Evolutionary conservation across 306 rosid species (phyloP), one percentile per base, ranked within the genome.

Genomic region (Rosa lucieae): DNA sequence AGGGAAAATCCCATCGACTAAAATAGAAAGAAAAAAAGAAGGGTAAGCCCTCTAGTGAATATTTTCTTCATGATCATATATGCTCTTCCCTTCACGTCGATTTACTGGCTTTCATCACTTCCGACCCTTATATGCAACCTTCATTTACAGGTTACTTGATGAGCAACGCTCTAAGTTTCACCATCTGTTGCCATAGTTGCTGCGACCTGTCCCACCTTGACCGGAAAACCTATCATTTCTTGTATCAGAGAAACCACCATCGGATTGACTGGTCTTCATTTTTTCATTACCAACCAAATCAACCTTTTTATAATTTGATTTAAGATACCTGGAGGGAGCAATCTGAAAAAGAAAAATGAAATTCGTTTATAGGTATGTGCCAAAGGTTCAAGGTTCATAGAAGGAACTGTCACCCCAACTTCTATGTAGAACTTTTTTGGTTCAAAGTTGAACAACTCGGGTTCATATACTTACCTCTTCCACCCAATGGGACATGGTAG

Each of bases 251-350:
- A 51, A 5, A 51, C 59, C 23, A 17, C 58, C 58, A 21, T 56
- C 12, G 1, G 29, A 56, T 58, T 68, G 78, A 81, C 97, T 92
- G 47, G 97, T 93, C 83, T 94, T 92, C 97, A 89, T 92, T 68
- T 86, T 91, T 79, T 89, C 92, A 79, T 92, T 90, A 74, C 98
- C 94, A 59, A 89, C 97, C 84, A 94, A 93, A 84, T 91, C 98
- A 11, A 71, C 89, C 70, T 97, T 91, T 86, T 85, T 84, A 90
- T 91, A 92, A 59, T 81, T 74, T 61, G 79, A 74, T 79, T 90
- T 94, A 37, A 92, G 87, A 88, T 90, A 94, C 84, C 81, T 94
- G 6, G 78, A 47, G 20, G n/a, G 20, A 72, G 93, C 76, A 84
- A 91, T 89, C 98, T 94, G 82, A 74, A 17, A 59, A 75, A 26